Percentiles rank a stretch among this genome's conserved stretches.
phyloP scores from a whole-genome alignment of 805 yeast genomes.

The Vanderwaltozyma tropicalis region DNA sequence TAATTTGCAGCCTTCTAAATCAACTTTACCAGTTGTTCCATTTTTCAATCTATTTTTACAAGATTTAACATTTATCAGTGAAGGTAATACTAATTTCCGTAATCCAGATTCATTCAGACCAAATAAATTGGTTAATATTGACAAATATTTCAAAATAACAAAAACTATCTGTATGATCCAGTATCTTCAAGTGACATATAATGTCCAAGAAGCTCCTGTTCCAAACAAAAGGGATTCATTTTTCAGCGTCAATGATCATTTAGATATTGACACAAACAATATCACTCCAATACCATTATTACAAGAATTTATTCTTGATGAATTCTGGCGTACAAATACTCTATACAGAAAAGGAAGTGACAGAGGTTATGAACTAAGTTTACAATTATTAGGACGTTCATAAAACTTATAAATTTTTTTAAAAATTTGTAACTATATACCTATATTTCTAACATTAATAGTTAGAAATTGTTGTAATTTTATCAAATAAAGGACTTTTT shows the following conservation, averaged over 20 bases:
- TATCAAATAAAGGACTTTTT: background rate
- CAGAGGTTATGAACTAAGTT: constrained; percentile 64
- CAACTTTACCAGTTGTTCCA: constrained; percentile 56
- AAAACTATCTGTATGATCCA: constrained; percentile 57
- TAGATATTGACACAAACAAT: constrained; percentile 20
- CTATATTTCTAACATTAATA: too few relatives aligned
- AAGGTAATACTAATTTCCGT: constrained; percentile 66
- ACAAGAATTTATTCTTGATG: constrained; percentile 49
- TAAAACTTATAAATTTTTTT: background rate
- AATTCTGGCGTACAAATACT: constrained; percentile 60
- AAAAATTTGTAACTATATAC: background rate
- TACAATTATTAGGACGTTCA: constrained; percentile 29
- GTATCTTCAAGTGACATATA: constrained; percentile 54
- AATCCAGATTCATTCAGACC: constrained; percentile 42
- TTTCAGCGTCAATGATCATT: constrained; percentile 11
- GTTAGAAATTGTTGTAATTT: background rate
- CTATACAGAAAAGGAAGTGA: constrained; percentile 51
- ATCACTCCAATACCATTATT: constrained; percentile 28
- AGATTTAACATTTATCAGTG: constrained; percentile 71
- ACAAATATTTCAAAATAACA: constrained; percentile 59
- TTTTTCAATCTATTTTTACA: constrained; percentile 65
- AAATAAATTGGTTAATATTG: constrained; percentile 53
- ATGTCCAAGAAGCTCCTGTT: constrained; percentile 2
- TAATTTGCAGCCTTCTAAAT: constrained; percentile 10
- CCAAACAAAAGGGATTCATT: constrained; percentile 2